Base-by-base conservation (phyloP, 2,329 filamentous ascomycete genomes). In the Aquanectria penicillioides region DNA sequence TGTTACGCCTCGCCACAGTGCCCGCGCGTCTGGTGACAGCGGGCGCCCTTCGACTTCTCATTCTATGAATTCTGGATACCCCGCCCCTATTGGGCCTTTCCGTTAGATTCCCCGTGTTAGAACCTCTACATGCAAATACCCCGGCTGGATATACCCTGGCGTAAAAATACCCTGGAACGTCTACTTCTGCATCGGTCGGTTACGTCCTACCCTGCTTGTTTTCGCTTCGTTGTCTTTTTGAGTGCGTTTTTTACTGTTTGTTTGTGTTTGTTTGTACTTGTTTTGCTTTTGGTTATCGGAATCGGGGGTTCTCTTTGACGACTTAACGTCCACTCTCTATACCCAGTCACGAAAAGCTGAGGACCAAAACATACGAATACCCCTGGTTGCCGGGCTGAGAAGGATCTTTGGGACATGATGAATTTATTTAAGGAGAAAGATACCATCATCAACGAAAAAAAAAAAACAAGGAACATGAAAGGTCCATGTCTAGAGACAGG, bases 31-130 rank as follows among this genome's bases (percentile, higher is more conserved):
- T 75, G 92, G 91, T 76, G 93, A 97, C 79, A 95, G 92, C 83
- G 93, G 93, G 76, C 91, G 93, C 75, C 93, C 93, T 77, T 94
- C 91, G 74, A 97, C 93, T 82, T 95, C 93, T 82, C 91, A 97
- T 89, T 97, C 93, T 85, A 91, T 90, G 75, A 88, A 88, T 91
- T 94, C 92, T 88, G 92, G 92, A 93, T 95, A 95, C 91, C 91
- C 93, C 85, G 92, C 88, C 83, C 91, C 91, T 69, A 90, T 93
- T 85, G 92, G 91, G 84, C 90, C 91, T 86, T 93, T 90, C 84
- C 92, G 92, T 91, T 94, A 90, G 89, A 87, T 80, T 81, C 68
- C 68, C 71, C 72, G 70, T 76, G 75, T 77, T 77, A 76, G 75
- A 78, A 74, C 65, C 75, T 77, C 75, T 80, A 79, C 76, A 80